phyloP scores from a whole-genome alignment of 495 filamentous ascomycete genomes.

The Penicillium herquei region DNA sequence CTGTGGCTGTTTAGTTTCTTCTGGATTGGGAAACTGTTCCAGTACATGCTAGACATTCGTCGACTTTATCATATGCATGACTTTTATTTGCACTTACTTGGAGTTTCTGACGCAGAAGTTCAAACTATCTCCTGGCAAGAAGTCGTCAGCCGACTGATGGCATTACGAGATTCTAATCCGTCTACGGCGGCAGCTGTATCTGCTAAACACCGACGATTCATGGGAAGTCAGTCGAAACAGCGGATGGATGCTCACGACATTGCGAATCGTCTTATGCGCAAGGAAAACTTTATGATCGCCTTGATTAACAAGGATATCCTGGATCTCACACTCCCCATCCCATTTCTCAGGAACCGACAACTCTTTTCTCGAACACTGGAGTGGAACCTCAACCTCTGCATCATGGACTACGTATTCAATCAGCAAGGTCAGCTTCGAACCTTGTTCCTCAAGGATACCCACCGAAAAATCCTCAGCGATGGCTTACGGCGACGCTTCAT shows the following conservation, averaged over 20 bases:
- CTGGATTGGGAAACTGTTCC: slow-evolving; percentile 76
- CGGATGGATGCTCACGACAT: slow-evolving; percentile 96
- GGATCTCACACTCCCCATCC: slow-evolving; percentile 80
- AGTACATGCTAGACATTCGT: slow-evolving; percentile 71
- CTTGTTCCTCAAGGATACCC: slow-evolving; percentile 76
- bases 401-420: slow-evolving; percentile 93
- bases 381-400: slow-evolving; percentile 84
- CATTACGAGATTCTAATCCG: slow-evolving; percentile 80
- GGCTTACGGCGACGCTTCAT: slow-evolving; percentile 72
- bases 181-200: slow-evolving; percentile 70
- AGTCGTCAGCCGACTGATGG: slow-evolving; percentile 85
- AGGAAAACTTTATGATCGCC: slow-evolving; percentile 95
- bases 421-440: slow-evolving; percentile 79
- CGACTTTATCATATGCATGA: slow-evolving; percentile 76
- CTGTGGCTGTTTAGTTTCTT: slow-evolving; percentile 88
- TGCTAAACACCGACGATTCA: slow-evolving; percentile 60
- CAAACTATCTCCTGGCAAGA: slow-evolving; percentile 97
- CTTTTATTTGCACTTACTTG: slow-evolving; percentile 84
- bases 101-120: slow-evolving; percentile 86
- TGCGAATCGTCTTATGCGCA: slow-evolving; percentile 93
- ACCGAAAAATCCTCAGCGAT: slow-evolving; percentile 74
- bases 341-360: slow-evolving; percentile 75
- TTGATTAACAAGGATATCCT: slow-evolving; percentile 95
- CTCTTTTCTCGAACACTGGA: slow-evolving; percentile 79
- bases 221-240: slow-evolving; percentile 88